A percentile compares a stretch with the other conserved stretches of the same genome.
Evolutionary conservation across 2,329 filamentous ascomycete genomes (phyloP).

Genomic region (Endothia cerciana): DNA sequence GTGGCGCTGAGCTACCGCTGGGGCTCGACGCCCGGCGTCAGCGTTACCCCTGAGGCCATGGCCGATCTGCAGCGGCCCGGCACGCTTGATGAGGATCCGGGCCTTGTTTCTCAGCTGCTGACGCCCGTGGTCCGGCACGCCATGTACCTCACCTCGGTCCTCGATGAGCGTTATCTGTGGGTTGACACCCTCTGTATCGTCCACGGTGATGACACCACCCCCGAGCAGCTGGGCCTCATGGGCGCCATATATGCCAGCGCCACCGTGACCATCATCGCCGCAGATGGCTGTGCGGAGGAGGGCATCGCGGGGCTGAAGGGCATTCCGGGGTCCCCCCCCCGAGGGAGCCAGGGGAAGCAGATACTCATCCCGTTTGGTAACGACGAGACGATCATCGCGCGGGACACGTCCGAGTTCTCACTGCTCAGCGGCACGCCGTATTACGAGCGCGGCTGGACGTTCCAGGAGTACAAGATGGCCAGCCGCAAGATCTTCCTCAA

Average conservation of each 20-base stretch:
- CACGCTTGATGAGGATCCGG: background rate
- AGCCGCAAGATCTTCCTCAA: background rate
- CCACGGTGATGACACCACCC: slow-evolving; percentile 32
- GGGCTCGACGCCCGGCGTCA: background rate
- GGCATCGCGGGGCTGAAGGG: slow-evolving; percentile 11
- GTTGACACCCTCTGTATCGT: slow-evolving; percentile 40
- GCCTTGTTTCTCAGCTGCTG: slow-evolving; percentile 15
- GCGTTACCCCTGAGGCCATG: background rate
- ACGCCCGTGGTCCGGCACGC: slow-evolving; percentile 28
- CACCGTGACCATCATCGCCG: slow-evolving; percentile 32
- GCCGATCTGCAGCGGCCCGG: background rate
- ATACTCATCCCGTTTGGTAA: slow-evolving; percentile 3
- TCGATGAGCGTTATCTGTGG: slow-evolving; percentile 38
- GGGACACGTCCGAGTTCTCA: accelerated
- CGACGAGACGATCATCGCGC: background rate
- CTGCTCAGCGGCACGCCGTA: background rate
- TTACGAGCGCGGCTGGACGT: slow-evolving; percentile 7
- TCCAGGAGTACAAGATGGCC: slow-evolving; percentile 8
- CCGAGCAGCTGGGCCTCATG: slow-evolving; percentile 6
- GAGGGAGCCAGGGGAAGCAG: background rate
- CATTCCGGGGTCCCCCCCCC: background rate
- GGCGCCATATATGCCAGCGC: slow-evolving; percentile 32
- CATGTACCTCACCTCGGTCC: slow-evolving; percentile 6
- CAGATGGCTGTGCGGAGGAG: background rate
- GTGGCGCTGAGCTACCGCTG: slow-evolving; percentile 17